Evolutionary conservation across 2,329 filamentous ascomycete species (phyloP).

Genomic region (Phialophora verrucosa): DNA sequence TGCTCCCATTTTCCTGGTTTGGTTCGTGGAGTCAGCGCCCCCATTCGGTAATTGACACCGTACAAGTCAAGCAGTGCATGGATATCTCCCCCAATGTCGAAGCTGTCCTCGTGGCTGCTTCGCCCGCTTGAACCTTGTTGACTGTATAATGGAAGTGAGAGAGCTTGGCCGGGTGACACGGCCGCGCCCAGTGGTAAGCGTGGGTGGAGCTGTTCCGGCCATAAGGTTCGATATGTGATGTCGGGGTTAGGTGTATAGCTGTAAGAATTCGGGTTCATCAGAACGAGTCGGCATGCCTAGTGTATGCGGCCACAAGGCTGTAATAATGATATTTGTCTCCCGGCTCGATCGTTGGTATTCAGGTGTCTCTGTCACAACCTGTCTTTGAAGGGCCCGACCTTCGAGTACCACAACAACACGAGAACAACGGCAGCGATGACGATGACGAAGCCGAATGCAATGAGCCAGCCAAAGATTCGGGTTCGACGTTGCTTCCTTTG

Average conservation of each 20-base stretch:
- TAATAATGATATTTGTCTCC: background rate
- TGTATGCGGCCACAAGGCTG: background rate
- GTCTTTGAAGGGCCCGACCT: conserved; percentile 31
- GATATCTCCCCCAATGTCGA: background rate
- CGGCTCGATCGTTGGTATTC: background rate
- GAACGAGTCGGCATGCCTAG: background rate
- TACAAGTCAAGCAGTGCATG: background rate
- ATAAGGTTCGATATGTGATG: background rate
- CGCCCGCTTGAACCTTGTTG: background rate
- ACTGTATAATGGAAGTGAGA: background rate
- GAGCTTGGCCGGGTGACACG: background rate
- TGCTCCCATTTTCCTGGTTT: background rate
- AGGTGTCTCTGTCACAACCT: conserved; percentile 10
- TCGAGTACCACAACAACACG: conserved; percentile 32
- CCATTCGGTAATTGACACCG: background rate
- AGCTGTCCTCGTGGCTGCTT: background rate
- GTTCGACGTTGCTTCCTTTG: conserved; percentile 56
- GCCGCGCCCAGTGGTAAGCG: background rate
- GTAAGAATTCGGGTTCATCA: background rate
- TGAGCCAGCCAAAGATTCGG: conserved; percentile 51
- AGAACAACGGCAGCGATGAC: conserved; percentile 30
- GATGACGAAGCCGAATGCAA: conserved; percentile 35
- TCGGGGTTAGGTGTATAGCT: background rate
- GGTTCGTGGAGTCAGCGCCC: background rate
- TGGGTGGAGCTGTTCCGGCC: background rate